These are phyloP conservation scores for Solanum rostratum DNA, from an alignment of 257 asterid genomes.

Conservation along the genomic window DNA sequence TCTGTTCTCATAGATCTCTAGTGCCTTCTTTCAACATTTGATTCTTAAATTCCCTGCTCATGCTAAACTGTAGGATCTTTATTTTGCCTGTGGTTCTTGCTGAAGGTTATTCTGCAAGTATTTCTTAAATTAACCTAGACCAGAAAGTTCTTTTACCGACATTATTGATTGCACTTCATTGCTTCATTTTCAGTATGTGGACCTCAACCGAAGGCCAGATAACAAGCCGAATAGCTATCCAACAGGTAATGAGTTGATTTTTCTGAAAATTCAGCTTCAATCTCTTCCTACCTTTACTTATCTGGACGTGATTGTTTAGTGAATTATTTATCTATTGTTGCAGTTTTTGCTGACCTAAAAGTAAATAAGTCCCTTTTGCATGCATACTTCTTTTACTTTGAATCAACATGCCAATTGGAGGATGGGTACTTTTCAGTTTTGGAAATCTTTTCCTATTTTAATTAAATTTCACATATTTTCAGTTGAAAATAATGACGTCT, in stretches of 20 bases:
- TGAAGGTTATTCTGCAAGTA: background rate
- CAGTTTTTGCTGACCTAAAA: background rate
- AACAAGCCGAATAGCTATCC: constrained; percentile 29
- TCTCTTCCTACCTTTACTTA: background rate
- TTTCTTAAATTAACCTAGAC: background rate
- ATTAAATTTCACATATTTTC: background rate
- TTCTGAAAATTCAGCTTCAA: background rate
- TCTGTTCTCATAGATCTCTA: background rate
- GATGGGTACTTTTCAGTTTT: background rate
- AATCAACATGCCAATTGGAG: background rate
- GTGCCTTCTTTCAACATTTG: background rate
- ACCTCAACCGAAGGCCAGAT: constrained; percentile 23
- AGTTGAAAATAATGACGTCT: constrained; percentile 8
- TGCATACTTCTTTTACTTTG: background rate
- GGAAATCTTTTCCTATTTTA: background rate
- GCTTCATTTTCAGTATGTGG: constrained; percentile 27
- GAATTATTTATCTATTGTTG: background rate
- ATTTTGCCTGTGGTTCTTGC: background rate
- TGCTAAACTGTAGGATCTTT: background rate
- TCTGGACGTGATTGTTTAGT: background rate
- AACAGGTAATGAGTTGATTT: constrained; percentile 18
- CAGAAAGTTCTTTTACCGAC: background rate
- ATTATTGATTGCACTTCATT: background rate
- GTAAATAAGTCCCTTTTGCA: background rate
- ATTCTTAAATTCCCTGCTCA: background rate